A percentile compares a stretch with the other conserved stretches of the same genome.
Evolutionary conservation across 129 eudicot species (phyloP).

Genomic region (Mikania micrantha): DNA sequence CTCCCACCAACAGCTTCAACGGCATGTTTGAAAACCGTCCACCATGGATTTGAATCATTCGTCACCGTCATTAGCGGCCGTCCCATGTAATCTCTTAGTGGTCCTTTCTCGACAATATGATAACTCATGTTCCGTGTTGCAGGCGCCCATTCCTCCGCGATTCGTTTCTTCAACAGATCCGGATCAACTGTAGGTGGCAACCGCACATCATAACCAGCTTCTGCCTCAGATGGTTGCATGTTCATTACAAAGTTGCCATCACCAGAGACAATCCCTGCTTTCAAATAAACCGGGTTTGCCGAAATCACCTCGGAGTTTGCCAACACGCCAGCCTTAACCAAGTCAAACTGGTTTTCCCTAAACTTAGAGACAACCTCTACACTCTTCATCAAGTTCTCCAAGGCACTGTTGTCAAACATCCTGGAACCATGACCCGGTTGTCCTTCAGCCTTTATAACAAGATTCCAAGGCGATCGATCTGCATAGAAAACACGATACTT

Average conservation of each 20-base stretch:
- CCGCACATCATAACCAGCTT: constrained; percentile 80
- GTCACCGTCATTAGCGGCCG: constrained; percentile 64
- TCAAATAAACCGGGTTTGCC: constrained; percentile 72
- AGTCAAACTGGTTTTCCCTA: constrained; percentile 70
- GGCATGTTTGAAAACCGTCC: constrained; percentile 71
- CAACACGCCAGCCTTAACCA: constrained; percentile 69
- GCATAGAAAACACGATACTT: constrained; percentile 78
- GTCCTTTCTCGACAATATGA: constrained; percentile 67
- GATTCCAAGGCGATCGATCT: constrained; percentile 73
- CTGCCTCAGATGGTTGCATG: constrained; percentile 97
- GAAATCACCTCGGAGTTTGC: constrained; percentile 69
- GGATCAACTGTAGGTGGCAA: constrained; percentile 77
- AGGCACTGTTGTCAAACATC: constrained; percentile 73
- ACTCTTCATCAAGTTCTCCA: constrained; percentile 86
- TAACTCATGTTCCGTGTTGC: constrained; percentile 72
- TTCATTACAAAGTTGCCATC: constrained; percentile 75
- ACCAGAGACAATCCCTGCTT: constrained; percentile 60
- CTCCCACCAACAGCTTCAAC: constrained; percentile 53
- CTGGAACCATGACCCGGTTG: constrained; percentile 78
- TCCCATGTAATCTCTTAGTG: constrained; percentile 54
- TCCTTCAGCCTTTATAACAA: constrained; percentile 71
- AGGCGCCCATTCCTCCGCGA: constrained; percentile 92
- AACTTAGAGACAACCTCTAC: constrained; percentile 62
- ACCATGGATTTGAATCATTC: constrained; percentile 83
- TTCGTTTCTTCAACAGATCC: constrained; percentile 51